Percentiles rank a stretch among this genome's conserved stretches.
Evolutionary conservation across 495 filamentous ascomycete species (phyloP).

Genomic region (Clavariopsis aquatica): DNA sequence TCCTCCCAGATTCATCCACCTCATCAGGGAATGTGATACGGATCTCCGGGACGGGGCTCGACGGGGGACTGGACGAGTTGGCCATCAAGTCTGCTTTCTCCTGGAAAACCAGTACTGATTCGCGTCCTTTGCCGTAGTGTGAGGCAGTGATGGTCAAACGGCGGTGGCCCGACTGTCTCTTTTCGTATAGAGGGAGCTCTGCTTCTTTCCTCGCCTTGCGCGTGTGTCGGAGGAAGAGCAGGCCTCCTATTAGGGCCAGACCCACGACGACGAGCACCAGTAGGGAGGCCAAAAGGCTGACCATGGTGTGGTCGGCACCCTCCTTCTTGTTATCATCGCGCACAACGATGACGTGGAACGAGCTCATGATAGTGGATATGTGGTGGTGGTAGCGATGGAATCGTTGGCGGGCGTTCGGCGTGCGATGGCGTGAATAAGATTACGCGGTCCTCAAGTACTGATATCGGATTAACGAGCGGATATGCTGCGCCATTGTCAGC

Average conservation of each 20-base stretch:
- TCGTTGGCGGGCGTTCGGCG: conserved; percentile 8
- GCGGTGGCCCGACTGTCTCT: conserved; percentile 60
- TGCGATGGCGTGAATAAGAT: conserved; percentile 5
- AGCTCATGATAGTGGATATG: conserved; percentile 24
- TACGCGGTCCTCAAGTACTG: conserved; percentile 9
- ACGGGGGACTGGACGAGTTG: conserved; percentile 70
- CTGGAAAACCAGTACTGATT: conserved; percentile 71
- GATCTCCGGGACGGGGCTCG: conserved; percentile 87
- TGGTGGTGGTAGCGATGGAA: not conserved
- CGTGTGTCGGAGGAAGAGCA: conserved; percentile 71
- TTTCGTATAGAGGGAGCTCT: conserved; percentile 61
- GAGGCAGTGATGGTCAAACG: conserved; percentile 64
- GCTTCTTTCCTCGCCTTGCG: conserved; percentile 52
- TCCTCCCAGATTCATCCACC: conserved; percentile 75
- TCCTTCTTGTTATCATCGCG: conserved; percentile 48
- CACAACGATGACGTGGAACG: conserved; percentile 43
- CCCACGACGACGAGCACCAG: conserved; percentile 72
- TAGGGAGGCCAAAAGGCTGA: conserved; percentile 77
- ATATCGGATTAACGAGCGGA: conserved; percentile 22
- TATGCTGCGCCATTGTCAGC: conserved; percentile 26
- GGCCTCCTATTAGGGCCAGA: conserved; percentile 62
- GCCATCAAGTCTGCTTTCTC: conserved; percentile 72
- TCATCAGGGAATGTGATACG: conserved; percentile 98
- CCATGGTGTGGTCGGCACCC: conserved; percentile 54
- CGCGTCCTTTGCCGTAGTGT: conserved; percentile 54